These are phyloP conservation scores for Scedosporium boydii DNA, from an alignment of 2,329 filamentous ascomycete species.

Conservation along the genomic window DNA sequence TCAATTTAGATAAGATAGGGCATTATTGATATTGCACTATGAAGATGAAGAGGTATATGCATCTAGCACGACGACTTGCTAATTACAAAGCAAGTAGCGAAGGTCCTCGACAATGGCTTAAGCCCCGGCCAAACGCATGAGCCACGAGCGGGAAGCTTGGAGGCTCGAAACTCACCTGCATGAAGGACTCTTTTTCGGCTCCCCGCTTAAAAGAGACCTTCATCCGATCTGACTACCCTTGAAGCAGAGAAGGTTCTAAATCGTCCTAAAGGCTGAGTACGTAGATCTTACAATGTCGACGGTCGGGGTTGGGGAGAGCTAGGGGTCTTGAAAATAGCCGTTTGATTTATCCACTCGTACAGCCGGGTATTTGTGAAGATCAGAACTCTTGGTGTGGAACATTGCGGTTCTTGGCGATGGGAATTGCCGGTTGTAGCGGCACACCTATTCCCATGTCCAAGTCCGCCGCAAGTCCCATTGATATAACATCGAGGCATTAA, in stretches of 20 bases:
- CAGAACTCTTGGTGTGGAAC: background rate
- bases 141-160: background rate
- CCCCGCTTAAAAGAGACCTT: background rate
- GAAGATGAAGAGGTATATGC: background rate
- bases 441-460: background rate
- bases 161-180: background rate
- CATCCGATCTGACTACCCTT: background rate
- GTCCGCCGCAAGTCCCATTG: background rate
- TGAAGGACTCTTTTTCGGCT: background rate
- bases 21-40: background rate
- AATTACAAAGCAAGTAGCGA: background rate
- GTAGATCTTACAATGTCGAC: background rate
- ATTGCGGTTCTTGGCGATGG: background rate
- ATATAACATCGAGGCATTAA: background rate
- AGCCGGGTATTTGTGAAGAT: constrained; percentile 6
- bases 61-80: background rate
- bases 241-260: background rate
- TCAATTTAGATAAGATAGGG: too few species aligned
- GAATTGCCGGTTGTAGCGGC: background rate
- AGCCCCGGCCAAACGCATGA: background rate
- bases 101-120: background rate
- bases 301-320: background rate
- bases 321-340: background rate
- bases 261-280: background rate
- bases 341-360: constrained; percentile 1